phyloP scores from a whole-genome alignment of 371 early-diverging fungal species.

The Mitosporidium daphniae region DNA sequence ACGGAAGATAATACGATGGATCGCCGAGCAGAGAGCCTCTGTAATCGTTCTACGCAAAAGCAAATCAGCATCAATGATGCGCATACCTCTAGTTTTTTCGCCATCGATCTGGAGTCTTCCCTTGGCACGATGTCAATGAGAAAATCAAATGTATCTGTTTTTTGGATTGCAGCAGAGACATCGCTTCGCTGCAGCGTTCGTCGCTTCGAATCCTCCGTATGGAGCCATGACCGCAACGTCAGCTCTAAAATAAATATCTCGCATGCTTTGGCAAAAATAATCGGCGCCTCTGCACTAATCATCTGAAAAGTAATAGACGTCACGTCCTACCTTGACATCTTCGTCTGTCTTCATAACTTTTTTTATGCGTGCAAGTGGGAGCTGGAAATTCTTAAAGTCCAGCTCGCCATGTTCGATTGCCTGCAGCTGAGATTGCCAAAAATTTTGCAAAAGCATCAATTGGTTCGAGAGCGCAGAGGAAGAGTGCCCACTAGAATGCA shows the following conservation, averaged over 20 bases:
- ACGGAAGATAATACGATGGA: neutral
- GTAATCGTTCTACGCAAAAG: neutral
- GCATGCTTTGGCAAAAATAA: slow-evolving; percentile 76
- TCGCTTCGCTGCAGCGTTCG: slow-evolving; percentile 79
- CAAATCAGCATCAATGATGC: neutral
- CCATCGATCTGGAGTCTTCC: slow-evolving; percentile 12
- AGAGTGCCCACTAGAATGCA: too few species aligned
- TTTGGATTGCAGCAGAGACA: slow-evolving; percentile 58
- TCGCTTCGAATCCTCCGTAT: slow-evolving; percentile 89
- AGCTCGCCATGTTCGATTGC: neutral
- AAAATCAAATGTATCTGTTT: slow-evolving; percentile 89
- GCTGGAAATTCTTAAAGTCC: slow-evolving; percentile 25
- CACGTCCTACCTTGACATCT: slow-evolving; percentile 41
- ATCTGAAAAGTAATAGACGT: slow-evolving; percentile 11
- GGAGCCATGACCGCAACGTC: slow-evolving; percentile 79
- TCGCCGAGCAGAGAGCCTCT: neutral
- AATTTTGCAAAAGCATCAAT: slow-evolving; percentile 1
- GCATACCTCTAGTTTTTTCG: neutral
- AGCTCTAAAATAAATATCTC: slow-evolving; percentile 82
- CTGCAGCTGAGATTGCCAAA: neutral
- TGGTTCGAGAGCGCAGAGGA: too few species aligned
- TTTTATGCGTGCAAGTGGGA: slow-evolving; percentile 94
- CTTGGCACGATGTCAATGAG: slow-evolving; percentile 88
- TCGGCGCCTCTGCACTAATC: slow-evolving; percentile 58
- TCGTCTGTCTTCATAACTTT: slow-evolving; percentile 98